Base-by-base conservation (phyloP, 140 eudicot species). In the Eryngium alpinum region DNA sequence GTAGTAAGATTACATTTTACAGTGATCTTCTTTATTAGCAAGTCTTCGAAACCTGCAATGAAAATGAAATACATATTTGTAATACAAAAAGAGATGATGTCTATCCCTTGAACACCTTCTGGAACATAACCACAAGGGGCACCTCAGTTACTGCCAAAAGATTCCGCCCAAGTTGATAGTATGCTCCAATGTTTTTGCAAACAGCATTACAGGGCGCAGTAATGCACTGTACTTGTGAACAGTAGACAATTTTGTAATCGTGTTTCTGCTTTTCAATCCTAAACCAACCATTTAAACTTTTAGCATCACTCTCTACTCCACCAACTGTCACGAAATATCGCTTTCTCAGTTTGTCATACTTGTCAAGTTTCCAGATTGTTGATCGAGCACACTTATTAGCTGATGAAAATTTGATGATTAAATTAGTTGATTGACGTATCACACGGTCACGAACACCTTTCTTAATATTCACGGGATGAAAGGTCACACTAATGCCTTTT, bases 321-420 rank as follows among this genome's bases (percentile, higher is more conserved):
- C 72, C 72, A 65, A 65, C 27, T 65, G 72, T 65, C n/a, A 65
- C 33, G 18, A 65, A 65, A n/a, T 65, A 27, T 65, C 72, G 72
- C 32, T 27, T 65, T n/a, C 72, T n/a, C 72, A 27, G 25, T 2
- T 65, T 24, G 72, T 65, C 72, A 65, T 65, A 65, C 1, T 32
- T 31, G 31, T 70, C 75, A 34, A 69, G 0, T 43, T 69, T 69
- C 74, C 75, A 70, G n/a, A 31, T 3, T 70, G 49, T 11, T 29
- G 75, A 70, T 70, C 17, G 75, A 17, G 44, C 75, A 22, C 75
- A 70, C 2, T 29, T 27, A 14, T 32, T 70, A 4, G 44, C 49
- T 4, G 24, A 17, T 1, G 75, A 70, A 12, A 70, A 70, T 32
- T 17, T 5, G 1, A 70, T 70, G 31, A 13, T 31, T 2, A 70